A percentile compares a stretch with the other conserved stretches of the same genome.
These are phyloP conservation scores for Rhododendron vialii DNA, from an alignment of 148 eudicot species.

Conservation along the genomic window DNA sequence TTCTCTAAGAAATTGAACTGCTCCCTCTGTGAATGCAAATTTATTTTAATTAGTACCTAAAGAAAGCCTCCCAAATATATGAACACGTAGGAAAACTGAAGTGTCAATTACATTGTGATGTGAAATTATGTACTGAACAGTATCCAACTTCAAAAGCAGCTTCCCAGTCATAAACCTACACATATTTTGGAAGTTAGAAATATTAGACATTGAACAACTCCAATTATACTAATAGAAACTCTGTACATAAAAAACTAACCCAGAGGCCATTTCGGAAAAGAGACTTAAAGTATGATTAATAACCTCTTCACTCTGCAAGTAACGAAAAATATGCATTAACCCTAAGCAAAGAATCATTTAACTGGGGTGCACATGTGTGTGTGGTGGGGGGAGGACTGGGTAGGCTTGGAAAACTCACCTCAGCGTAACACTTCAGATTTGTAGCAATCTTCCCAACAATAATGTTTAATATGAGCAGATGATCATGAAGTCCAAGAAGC, in stretches of 20 bases:
- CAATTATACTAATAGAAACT: slow-evolving; percentile 8
- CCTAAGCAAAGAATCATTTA: not conserved
- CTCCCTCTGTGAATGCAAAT: slow-evolving; percentile 49
- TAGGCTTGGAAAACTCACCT: slow-evolving; percentile 32
- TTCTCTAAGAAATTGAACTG: slow-evolving; percentile 78
- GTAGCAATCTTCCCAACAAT: slow-evolving; percentile 85
- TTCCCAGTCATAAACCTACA: slow-evolving; percentile 92
- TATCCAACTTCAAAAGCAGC: slow-evolving; percentile 83
- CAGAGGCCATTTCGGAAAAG: slow-evolving; percentile 86
- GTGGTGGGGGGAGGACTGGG: not conserved
- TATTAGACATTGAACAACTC: not conserved
- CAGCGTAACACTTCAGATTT: slow-evolving; percentile 76
- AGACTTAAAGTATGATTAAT: slow-evolving; percentile 76
- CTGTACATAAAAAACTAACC: slow-evolving; percentile 44
- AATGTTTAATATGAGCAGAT: slow-evolving; percentile 68
- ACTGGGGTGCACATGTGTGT: not conserved
- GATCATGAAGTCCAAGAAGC: slow-evolving; percentile 86
- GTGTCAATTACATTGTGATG: slow-evolving; percentile 62
- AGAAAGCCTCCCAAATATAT: slow-evolving; percentile 6
- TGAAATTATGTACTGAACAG: slow-evolving; percentile 71
- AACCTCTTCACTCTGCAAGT: slow-evolving; percentile 74
- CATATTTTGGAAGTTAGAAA: not conserved
- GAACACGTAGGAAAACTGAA: slow-evolving; percentile 1
- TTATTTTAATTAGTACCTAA: not conserved
- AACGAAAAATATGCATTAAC: slow-evolving; percentile 4